phyloP scores from a whole-genome alignment of 495 filamentous ascomycete genomes.

The Tuber microsphaerosporum region DNA sequence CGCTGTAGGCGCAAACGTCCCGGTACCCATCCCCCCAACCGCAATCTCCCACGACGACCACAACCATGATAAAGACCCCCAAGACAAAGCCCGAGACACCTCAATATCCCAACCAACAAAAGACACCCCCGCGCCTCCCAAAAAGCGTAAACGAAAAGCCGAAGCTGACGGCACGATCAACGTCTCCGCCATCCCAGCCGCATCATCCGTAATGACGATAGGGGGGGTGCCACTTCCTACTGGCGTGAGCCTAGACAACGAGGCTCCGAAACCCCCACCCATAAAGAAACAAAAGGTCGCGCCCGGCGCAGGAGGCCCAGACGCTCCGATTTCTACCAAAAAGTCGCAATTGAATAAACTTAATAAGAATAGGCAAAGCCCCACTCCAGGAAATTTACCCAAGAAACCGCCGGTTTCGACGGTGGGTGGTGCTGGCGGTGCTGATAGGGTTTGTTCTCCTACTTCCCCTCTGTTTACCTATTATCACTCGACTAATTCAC shows the following conservation, averaged over 20 bases:
- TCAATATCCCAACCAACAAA: slow-evolving; percentile 15
- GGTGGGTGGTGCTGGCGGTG: slow-evolving; percentile 4
- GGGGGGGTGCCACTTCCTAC: background rate
- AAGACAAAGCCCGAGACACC: slow-evolving; percentile 18
- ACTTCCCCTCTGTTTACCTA: background rate
- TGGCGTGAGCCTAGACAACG: slow-evolving; percentile 1
- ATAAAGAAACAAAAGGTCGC: slow-evolving; percentile 35
- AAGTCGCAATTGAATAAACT: slow-evolving; percentile 33
- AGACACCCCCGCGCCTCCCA: slow-evolving; percentile 11
- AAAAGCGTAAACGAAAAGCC: slow-evolving; percentile 39
- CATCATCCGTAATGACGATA: background rate
- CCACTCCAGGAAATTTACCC: slow-evolving; percentile 15
- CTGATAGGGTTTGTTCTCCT: slow-evolving; percentile 27
- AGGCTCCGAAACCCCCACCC: slow-evolving; percentile 15
- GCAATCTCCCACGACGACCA: slow-evolving; percentile 6
- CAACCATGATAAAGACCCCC: slow-evolving; percentile 12
- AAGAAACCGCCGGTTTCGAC: slow-evolving; percentile 6
- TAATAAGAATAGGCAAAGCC: slow-evolving; percentile 24
- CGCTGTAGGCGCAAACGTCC: background rate
- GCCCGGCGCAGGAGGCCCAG: background rate
- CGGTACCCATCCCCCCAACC: background rate
- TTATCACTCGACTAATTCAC: background rate
- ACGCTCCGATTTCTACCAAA: slow-evolving; percentile 12
- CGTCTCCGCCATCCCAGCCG: background rate
- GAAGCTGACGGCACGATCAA: slow-evolving; percentile 10